Evolutionary conservation across 176 grass and related monocot genomes (phyloP), one percentile per base, ranked within the genome.

Genomic region (Olyra latifolia): DNA sequence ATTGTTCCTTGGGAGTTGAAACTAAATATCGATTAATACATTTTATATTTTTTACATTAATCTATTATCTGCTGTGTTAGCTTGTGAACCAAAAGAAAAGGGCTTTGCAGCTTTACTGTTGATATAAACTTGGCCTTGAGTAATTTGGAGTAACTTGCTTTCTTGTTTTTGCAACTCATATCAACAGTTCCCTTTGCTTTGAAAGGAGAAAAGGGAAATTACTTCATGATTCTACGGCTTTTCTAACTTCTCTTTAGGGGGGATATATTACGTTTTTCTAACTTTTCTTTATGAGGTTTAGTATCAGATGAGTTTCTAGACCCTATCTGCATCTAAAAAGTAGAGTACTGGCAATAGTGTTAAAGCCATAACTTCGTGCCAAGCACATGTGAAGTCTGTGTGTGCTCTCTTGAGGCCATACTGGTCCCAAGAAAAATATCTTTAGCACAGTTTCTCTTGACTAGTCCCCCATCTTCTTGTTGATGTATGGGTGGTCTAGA

Each of bases 91-190:
- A 74, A 68, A 79, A 79, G 39, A 68, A 79, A 79, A 46, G 32
- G 32, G 41, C 41, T 74, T 77, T 55, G 9, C 17, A 40, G 40
- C 82, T 81, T 77, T 77, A 50, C 87, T 85, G 85, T 32, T 65
- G 17, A 71, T 66, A 17, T 59, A 28, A 81, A 72, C 57, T 47
- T 82, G 55, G 14, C 49, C 47, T 89, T 38, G 57, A 54, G 55
- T 80, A 55, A 47, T 62, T 23, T 75, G 45, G 44, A 70, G 20
- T 63, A 80, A 42, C 76, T 74, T 84, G 19, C 40, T 69, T 80
- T 80, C 46, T 2, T 16, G 58, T 57, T 61, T 64, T 10, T n/a
- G 16, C n/a, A 48, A 56, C 46, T 47, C 16, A 15, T 44, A 35
- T 55, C 25, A 56, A 44, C 75, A 30, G 39, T 75, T 68, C 32